Conservation (phyloP, 176 grass and related monocot genomes). For the Ampelocalamus luodianensis region DNA sequence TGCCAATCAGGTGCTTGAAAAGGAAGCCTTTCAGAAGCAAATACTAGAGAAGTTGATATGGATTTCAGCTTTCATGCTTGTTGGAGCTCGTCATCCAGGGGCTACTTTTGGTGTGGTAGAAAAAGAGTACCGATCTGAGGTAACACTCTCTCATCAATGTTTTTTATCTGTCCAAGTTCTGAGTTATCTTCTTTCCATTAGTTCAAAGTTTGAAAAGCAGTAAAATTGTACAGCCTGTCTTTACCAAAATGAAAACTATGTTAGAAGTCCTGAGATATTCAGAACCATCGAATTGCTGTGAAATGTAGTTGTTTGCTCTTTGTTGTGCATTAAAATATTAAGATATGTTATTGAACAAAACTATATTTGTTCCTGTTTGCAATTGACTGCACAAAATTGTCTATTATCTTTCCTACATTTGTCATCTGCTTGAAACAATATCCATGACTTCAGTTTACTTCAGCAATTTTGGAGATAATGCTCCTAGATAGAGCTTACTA, state of each 20-base stretch:
- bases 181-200: not conserved
- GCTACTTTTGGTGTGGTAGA: conserved; percentile 81
- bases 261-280: not conserved
- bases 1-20: conserved; percentile 74
- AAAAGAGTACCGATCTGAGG: conserved; percentile 73
- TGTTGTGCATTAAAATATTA: not conserved
- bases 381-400: not conserved
- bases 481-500: not conserved
- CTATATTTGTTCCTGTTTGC: not conserved
- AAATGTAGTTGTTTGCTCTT: not conserved
- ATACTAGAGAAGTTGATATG: conserved; percentile 98
- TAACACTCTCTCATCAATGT: conserved; percentile 11
- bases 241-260: not conserved
- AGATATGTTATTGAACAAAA: not conserved
- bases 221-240: not conserved
- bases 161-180: not conserved
- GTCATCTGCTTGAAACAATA: not conserved
- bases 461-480: not conserved
- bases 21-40: conserved; percentile 88
- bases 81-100: conserved; percentile 88
- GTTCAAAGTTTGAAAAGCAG: not conserved
- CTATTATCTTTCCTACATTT: not conserved
- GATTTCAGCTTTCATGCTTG: conserved; percentile 98
- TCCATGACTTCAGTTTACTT: not conserved
- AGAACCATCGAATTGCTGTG: not conserved